phyloP scores from a whole-genome alignment of 1,284 basidiomycete genomes.

The Boletus smithii region DNA sequence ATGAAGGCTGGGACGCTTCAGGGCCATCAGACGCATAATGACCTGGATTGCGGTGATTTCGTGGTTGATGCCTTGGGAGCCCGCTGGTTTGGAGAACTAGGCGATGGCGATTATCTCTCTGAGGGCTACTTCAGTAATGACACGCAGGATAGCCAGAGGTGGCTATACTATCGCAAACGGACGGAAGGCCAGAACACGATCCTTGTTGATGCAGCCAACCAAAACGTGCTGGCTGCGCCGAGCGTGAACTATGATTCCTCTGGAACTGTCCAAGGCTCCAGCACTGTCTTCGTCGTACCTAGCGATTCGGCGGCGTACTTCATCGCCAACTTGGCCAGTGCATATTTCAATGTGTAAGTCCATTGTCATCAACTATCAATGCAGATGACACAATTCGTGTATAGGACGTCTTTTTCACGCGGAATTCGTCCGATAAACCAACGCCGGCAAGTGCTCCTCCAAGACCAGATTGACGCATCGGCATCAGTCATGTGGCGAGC shows the following conservation, averaged over 20 bases:
- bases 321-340: slow-evolving; percentile 73
- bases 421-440: slow-evolving; percentile 87
- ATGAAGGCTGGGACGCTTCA: slow-evolving; percentile 82
- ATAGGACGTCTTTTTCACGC: slow-evolving; percentile 68
- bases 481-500: slow-evolving; percentile 82
- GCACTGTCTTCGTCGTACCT: slow-evolving; percentile 63
- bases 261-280: slow-evolving; percentile 74
- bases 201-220: slow-evolving; percentile 75
- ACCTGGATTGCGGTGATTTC: slow-evolving; percentile 92
- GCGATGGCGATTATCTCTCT: slow-evolving; percentile 82
- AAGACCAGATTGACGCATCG: slow-evolving; percentile 75
- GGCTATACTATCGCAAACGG: slow-evolving; percentile 93
- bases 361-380: slow-evolving; percentile 6
- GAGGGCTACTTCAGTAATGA: slow-evolving; percentile 71
- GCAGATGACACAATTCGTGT: slow-evolving; percentile 11
- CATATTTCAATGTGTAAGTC: slow-evolving; percentile 75
- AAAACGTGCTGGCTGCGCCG: slow-evolving; percentile 75
- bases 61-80: slow-evolving; percentile 93
- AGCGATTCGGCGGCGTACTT: slow-evolving; percentile 81
- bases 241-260: slow-evolving; percentile 52
- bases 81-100: slow-evolving; percentile 95
- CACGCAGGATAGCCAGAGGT: slow-evolving; percentile 65
- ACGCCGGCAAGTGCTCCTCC: slow-evolving; percentile 87
- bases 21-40: slow-evolving; percentile 89
- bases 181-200: slow-evolving; percentile 98